A percentile compares a stretch with the other conserved stretches of the same genome.
Evolutionary conservation across 768 basidiomycete species (phyloP).

Genomic region (Lactarius hatsudake): DNA sequence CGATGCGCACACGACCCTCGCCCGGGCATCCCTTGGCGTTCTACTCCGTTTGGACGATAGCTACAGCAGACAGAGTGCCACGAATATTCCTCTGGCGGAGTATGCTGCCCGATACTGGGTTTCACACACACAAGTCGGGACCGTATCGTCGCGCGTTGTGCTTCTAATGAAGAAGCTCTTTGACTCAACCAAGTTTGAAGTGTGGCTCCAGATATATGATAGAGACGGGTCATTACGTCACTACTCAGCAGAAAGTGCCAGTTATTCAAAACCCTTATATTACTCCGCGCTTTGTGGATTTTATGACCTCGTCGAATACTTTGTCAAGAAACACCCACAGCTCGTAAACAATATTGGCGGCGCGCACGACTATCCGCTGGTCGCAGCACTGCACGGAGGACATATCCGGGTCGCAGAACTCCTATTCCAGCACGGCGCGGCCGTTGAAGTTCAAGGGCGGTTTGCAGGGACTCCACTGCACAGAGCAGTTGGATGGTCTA

Average conservation of each 20-base stretch:
- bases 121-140: neutral
- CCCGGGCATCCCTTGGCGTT: neutral
- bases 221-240: neutral
- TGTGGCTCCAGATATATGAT: neutral
- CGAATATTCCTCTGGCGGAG: neutral
- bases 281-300: neutral
- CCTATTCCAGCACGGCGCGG: neutral
- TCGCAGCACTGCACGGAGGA: neutral
- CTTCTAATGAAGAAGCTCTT: neutral
- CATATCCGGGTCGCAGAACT: neutral
- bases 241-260: no score
- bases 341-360: neutral
- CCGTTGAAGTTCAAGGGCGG: neutral
- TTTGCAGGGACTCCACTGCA: neutral
- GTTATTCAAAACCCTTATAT: neutral
- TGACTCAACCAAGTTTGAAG: neutral
- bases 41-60: neutral
- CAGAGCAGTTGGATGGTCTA: neutral
- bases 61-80: rapidly evolving
- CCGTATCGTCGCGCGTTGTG: neutral
- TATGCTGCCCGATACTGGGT: neutral
- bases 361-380: neutral
- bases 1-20: neutral
- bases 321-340: neutral
- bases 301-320: neutral